Evolutionary conservation across 495 filamentous ascomycete species (phyloP).

Genomic region (Penicillium lagena): DNA sequence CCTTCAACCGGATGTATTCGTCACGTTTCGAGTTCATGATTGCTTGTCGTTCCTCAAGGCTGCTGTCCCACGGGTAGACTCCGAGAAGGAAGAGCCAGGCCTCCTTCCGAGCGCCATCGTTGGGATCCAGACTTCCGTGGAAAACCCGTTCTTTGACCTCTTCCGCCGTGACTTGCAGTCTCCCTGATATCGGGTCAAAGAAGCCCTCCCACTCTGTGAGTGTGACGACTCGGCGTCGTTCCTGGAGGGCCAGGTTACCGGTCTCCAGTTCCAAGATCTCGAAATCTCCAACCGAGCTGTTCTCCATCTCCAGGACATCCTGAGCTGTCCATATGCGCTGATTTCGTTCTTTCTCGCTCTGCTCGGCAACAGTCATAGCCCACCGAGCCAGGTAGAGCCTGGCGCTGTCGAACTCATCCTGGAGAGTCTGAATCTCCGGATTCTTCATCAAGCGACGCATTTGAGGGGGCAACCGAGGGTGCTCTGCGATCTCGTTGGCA

Average conservation of each 20-base stretch:
- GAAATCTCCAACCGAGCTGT: constrained; percentile 90
- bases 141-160: constrained; percentile 96
- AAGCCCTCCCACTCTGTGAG: constrained; percentile 82
- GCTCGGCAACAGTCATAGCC: constrained; percentile 98
- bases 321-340: constrained; percentile 87
- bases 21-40: constrained; percentile 81
- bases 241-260: constrained; percentile 59
- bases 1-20: constrained; percentile 90
- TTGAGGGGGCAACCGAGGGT: constrained; percentile 80
- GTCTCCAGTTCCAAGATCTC: constrained; percentile 84
- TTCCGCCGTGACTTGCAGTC: constrained; percentile 69
- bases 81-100: constrained; percentile 94
- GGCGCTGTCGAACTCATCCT: constrained; percentile 96
- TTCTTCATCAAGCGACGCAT: constrained; percentile 79
- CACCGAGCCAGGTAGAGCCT: constrained; percentile 89
- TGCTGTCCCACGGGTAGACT: constrained; percentile 87
- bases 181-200: constrained; percentile 69
- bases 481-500: constrained; percentile 85
- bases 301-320: constrained; percentile 89
- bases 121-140: constrained; percentile 83
- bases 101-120: constrained; percentile 89
- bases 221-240: constrained; percentile 69
- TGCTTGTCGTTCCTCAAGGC: constrained; percentile 69
- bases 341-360: constrained; percentile 78
- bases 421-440: constrained; percentile 89